These are phyloP conservation scores for Tylopilus plumbeoviolaceoides DNA, from an alignment of 768 basidiomycete genomes.

Conservation along the genomic window DNA sequence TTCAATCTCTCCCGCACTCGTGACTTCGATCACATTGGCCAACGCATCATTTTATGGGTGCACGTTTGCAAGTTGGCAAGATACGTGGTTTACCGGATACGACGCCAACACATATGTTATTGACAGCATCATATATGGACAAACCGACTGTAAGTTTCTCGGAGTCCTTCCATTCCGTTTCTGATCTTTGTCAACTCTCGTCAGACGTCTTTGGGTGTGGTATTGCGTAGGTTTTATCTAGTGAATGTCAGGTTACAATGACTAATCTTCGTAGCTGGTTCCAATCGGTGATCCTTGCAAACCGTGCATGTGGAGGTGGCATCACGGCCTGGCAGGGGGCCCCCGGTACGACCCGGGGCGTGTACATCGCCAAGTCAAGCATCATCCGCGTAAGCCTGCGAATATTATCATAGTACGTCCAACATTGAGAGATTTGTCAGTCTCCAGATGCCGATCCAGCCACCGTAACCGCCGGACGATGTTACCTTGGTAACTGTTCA, in stretches of 20 bases:
- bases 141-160: constrained; percentile 53
- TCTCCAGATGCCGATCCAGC: constrained; percentile 57
- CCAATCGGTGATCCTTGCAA: constrained; percentile 54
- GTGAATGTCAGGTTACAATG: not conserved
- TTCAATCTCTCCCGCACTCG: constrained; percentile 57
- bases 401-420: not conserved
- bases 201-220: constrained; percentile 16
- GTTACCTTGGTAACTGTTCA: constrained; percentile 44
- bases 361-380: constrained; percentile 50
- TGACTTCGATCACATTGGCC: constrained; percentile 57
- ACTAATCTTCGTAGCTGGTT: constrained; percentile 44
- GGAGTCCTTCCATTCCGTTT: not conserved
- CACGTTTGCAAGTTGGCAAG: constrained; percentile 12
- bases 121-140: constrained; percentile 59
- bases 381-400: constrained; percentile 49
- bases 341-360: constrained; percentile 39
- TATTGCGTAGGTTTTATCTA: not conserved
- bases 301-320: constrained; percentile 62
- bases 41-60: constrained; percentile 54
- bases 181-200: not conserved
- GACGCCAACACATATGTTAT: constrained; percentile 56
- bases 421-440: constrained; percentile 26
- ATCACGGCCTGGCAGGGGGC: constrained; percentile 63
- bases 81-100: constrained; percentile 59
- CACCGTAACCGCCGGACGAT: constrained; percentile 38